Percentiles rank a stretch among this genome's conserved stretches.
Conservation (phyloP, 345 rosid genomes). For the Excoecaria agallocha region DNA sequence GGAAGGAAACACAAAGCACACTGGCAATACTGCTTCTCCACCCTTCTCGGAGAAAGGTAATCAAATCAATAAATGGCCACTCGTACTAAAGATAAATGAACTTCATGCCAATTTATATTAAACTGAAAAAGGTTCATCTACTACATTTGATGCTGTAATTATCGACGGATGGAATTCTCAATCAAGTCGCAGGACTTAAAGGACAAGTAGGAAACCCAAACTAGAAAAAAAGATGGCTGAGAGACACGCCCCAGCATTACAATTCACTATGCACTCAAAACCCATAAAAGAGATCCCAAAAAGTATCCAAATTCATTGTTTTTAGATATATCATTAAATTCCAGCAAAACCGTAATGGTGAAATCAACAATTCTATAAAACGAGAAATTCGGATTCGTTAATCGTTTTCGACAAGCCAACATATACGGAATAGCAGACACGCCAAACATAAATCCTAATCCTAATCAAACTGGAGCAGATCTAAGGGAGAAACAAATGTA, state of each 20-base stretch:
- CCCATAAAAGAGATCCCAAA: background rate
- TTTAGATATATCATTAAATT: background rate
- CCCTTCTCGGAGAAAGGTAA: too few relatives aligned
- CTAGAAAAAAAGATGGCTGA: background rate
- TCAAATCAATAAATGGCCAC: too few relatives aligned
- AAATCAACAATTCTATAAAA: background rate
- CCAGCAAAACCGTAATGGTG: too few relatives aligned
- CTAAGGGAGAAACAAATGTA: background rate
- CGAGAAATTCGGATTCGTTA: background rate
- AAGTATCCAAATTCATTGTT: background rate
- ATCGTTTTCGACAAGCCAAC: background rate
- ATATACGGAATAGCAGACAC: background rate
- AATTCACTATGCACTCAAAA: background rate
- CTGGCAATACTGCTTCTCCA: too few relatives aligned
- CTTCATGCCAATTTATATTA: too few relatives aligned
- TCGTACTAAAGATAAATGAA: too few relatives aligned
- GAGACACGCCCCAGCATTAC: background rate
- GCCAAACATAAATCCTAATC: background rate
- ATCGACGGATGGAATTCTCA: background rate
- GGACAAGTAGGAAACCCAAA: too few relatives aligned
- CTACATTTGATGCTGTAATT: background rate
- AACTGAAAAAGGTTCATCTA: too few relatives aligned
- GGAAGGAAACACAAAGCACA: background rate
- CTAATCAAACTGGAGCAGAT: slow-evolving; percentile 10
- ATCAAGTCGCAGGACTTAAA: too few relatives aligned